phyloP scores from a whole-genome alignment of 306 rosid genomes.

The Mimosa pudica region DNA sequence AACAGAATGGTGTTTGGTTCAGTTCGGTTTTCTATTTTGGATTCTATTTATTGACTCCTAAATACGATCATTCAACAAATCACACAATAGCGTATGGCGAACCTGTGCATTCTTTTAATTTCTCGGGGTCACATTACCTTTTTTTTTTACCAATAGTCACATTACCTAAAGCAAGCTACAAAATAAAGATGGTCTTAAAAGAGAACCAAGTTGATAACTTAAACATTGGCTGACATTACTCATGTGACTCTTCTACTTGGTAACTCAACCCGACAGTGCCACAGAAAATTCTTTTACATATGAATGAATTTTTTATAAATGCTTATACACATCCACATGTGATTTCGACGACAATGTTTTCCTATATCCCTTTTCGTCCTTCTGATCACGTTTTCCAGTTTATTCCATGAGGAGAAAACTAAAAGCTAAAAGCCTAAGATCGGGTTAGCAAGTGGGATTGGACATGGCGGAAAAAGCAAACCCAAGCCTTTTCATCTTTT shows the following conservation, averaged over 20 bases:
- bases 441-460: background rate
- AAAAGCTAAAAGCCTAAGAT: background rate
- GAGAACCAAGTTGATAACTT: constrained; percentile 24
- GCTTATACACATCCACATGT: background rate
- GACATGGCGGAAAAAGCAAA: constrained; percentile 2
- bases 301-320: background rate
- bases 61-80: background rate
- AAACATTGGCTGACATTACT: constrained; percentile 31
- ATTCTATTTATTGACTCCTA: background rate
- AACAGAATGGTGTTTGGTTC: too few relatives aligned
- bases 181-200: constrained; percentile 32
- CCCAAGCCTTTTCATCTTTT: background rate
- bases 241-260: constrained; percentile 47
- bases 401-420: background rate
- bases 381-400: background rate
- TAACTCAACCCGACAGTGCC: constrained; percentile 35
- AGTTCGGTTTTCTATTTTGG: too few relatives aligned
- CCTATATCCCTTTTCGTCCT: background rate
- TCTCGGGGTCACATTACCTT: background rate
- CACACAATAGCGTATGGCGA: background rate
- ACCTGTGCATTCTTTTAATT: background rate
- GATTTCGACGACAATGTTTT: background rate
- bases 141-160: background rate
- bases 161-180: background rate
- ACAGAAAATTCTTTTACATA: background rate